Conservation (phyloP, 2,329 filamentous ascomycete genomes). For the Parastagonospora nodorum region DNA sequence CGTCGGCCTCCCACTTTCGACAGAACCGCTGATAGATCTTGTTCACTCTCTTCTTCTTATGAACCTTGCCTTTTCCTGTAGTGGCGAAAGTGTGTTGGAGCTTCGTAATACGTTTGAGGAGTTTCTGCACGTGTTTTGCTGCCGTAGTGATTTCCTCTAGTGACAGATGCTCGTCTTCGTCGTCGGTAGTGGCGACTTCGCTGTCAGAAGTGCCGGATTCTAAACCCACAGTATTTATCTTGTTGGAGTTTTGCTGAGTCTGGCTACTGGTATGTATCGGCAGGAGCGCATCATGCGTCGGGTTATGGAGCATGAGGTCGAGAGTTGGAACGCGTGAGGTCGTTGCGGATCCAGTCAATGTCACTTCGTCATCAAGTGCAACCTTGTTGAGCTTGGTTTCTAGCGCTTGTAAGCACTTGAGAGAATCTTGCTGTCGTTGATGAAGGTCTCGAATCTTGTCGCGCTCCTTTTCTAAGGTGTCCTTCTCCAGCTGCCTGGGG, state of each 20-base stretch:
- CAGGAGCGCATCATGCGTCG: background rate
- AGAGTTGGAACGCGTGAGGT: slow-evolving; percentile 20
- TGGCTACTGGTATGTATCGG: background rate
- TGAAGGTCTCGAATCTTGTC: slow-evolving; percentile 34
- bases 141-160: slow-evolving; percentile 28
- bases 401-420: slow-evolving; percentile 23
- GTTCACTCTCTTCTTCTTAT: slow-evolving; percentile 16
- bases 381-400: slow-evolving; percentile 24
- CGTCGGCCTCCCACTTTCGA: slow-evolving; percentile 23
- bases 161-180: slow-evolving; percentile 23
- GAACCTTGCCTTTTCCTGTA: background rate
- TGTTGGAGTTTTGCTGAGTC: background rate
- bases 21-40: slow-evolving; percentile 34
- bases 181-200: slow-evolving; percentile 22
- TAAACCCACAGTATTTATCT: background rate
- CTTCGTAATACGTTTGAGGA: slow-evolving; percentile 22
- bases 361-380: slow-evolving; percentile 20
- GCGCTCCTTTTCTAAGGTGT: slow-evolving; percentile 22
- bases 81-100: slow-evolving; percentile 20
- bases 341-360: slow-evolving; percentile 11
- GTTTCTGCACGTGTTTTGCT: slow-evolving; percentile 25
- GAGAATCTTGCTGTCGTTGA: slow-evolving; percentile 31
- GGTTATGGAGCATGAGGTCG: slow-evolving; percentile 13
- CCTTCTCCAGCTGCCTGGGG: slow-evolving; percentile 20
- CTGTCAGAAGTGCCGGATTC: slow-evolving; percentile 24